These are phyloP conservation scores for Moesziomyces parantarcticus DNA, from an alignment of 1,284 basidiomycete genomes.

Conservation along the genomic window DNA sequence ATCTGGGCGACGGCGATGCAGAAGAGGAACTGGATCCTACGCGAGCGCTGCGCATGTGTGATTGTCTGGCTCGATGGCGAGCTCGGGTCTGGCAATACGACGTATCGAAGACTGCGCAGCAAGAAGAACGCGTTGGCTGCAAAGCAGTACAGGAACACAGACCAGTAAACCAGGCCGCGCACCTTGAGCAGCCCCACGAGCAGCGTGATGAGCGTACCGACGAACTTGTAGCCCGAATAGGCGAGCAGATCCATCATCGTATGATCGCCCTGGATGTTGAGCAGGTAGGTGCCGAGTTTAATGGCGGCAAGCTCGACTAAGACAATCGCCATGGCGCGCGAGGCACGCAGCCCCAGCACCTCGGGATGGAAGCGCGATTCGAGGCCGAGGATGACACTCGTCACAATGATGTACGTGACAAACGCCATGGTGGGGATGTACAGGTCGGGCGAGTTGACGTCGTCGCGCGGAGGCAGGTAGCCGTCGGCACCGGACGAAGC, in stretches of 20 bases:
- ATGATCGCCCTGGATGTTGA: constrained; percentile 82
- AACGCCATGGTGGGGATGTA: constrained; percentile 98
- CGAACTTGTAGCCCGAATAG: constrained; percentile 97
- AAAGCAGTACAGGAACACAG: constrained; percentile 85
- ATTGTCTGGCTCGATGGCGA: constrained; percentile 74
- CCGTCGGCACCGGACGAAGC: constrained; percentile 40
- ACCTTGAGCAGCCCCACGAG: constrained; percentile 51
- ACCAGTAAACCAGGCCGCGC: constrained; percentile 75
- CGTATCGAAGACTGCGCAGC: constrained; percentile 79
- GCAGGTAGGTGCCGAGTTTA: constrained; percentile 88
- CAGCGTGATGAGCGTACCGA: constrained; percentile 69
- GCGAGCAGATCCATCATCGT: constrained; percentile 72
- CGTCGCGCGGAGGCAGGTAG: constrained; percentile 88
- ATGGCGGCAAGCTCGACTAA: constrained; percentile 82
- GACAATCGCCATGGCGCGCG: constrained; percentile 74
- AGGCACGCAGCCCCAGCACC: constrained; percentile 86
- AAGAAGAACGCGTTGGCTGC: constrained; percentile 93
- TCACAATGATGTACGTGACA: constrained; percentile 92
- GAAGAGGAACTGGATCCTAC: constrained; percentile 87
- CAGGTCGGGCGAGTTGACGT: constrained; percentile 93
- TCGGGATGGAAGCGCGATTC: constrained; percentile 87
- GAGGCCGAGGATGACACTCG: constrained; percentile 81
- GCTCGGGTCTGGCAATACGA: constrained; percentile 80
- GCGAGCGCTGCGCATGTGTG: constrained; percentile 80
- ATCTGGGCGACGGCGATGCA: constrained; percentile 78